Percentiles rank a stretch among this genome's conserved stretches.
These are phyloP conservation scores for Pisolithus thermaeus DNA, from an alignment of 1,284 basidiomycete genomes.

Conservation along the genomic window DNA sequence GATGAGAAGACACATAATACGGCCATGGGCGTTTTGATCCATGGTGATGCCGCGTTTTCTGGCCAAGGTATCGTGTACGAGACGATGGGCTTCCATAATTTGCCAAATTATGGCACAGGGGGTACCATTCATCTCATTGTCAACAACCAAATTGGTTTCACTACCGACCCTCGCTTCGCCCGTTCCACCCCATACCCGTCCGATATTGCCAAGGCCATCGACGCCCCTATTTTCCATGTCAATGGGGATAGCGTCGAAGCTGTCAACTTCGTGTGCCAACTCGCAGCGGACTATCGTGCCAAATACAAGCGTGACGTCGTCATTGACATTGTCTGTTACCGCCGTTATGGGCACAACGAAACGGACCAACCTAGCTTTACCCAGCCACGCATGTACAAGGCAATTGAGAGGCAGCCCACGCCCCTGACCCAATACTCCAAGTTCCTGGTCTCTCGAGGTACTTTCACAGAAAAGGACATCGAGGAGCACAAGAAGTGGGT, in stretches of 20 bases:
- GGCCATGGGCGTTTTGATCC: conserved; percentile 92
- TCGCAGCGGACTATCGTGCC: conserved; percentile 97
- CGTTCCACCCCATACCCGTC: conserved; percentile 99
- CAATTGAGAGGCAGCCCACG: conserved; percentile 92
- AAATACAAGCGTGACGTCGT: conserved; percentile 99
- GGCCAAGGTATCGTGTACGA: conserved; percentile 99
- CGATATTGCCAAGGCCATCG: conserved; percentile 98
- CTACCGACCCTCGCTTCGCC: conserved; percentile 95
- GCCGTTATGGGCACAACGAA: conserved; percentile 98
- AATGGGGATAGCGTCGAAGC: conserved; percentile 99
- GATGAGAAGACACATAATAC: conserved; percentile 75
- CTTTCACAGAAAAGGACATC: conserved; percentile 94
- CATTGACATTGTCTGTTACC: conserved; percentile 98
- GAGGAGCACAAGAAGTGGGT: conserved; percentile 99
- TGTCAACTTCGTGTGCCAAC: conserved; percentile 95
- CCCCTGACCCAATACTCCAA: conserved; percentile 91
- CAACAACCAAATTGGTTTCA: conserved; percentile 99
- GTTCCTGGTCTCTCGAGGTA: conserved; percentile 85
- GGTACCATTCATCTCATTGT: conserved; percentile 98
- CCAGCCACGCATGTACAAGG: conserved; percentile 98
- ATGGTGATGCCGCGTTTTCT: conserved; percentile 98
- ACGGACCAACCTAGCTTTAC: conserved; percentile 99
- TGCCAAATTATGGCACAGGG: conserved; percentile 94
- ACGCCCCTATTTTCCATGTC: conserved; percentile 99
- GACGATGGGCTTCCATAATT: conserved; percentile 97